phyloP scores from a whole-genome alignment of 1,284 basidiomycete species.

The Papiliotrema laurentii region DNA sequence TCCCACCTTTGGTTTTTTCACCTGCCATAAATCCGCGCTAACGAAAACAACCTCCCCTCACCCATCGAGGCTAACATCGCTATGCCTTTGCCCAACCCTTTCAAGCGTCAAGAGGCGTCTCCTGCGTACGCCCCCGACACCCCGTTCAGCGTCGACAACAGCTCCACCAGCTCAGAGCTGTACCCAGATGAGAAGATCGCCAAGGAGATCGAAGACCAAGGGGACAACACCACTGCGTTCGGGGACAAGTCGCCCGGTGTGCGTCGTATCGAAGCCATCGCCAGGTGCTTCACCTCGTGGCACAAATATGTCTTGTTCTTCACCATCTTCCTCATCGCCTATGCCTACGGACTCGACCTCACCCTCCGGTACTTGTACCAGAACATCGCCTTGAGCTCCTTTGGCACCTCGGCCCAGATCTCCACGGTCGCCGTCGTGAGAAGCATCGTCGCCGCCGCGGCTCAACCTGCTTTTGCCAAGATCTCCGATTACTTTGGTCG shows the following conservation, averaged over 20 bases:
- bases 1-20: too few relatives aligned
- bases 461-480: slow-evolving; percentile 40
- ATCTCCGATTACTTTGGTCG: slow-evolving; percentile 48
- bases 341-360: slow-evolving; percentile 2
- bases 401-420: slow-evolving; percentile 24
- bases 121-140: too few relatives aligned
- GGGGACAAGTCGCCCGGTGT: slow-evolving; percentile 38
- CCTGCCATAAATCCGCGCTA: too few relatives aligned
- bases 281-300: slow-evolving; percentile 29
- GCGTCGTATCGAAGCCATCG: slow-evolving; percentile 43
- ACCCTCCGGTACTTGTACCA: slow-evolving; percentile 37
- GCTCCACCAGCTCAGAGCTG: too few relatives aligned
- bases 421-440: slow-evolving; percentile 43
- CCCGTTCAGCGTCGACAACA: too few relatives aligned
- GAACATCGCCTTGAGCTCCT: slow-evolving; percentile 15
- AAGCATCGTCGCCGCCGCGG: slow-evolving; percentile 33
- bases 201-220: slow-evolving; percentile 9
- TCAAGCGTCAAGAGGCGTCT: too few relatives aligned
- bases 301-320: slow-evolving; percentile 39
- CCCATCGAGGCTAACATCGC: too few relatives aligned
- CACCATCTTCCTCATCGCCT: slow-evolving; percentile 47
- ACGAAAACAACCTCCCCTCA: too few relatives aligned
- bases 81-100: too few relatives aligned
- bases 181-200: too few relatives aligned
- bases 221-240: slow-evolving; percentile 14